Percentiles rank a stretch among this genome's conserved stretches.
Conservation (phyloP, 768 basidiomycete species). For the Cyclocybe aegerita region DNA sequence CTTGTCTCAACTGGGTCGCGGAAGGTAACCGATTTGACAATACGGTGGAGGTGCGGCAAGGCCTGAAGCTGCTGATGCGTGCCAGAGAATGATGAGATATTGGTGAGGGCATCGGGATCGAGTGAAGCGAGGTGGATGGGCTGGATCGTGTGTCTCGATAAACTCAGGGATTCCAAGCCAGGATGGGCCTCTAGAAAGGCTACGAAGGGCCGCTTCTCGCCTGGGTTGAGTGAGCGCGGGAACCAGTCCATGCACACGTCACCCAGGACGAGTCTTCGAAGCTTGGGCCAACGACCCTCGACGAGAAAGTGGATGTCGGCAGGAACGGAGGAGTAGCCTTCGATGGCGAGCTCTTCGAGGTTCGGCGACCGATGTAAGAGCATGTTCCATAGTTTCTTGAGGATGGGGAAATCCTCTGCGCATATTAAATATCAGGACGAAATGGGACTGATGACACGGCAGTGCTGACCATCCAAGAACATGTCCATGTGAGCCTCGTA, state of each 20-base stretch:
- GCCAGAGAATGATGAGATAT: constrained; percentile 63
- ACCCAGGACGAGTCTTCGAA: constrained; percentile 60
- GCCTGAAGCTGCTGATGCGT: constrained; percentile 67
- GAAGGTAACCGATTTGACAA: constrained; percentile 57
- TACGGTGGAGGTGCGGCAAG: constrained; percentile 48
- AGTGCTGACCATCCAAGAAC: constrained; percentile 52
- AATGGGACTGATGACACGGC: neutral
- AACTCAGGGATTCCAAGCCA: constrained; percentile 44
- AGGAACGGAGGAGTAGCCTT: constrained; percentile 52
- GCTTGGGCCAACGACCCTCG: constrained; percentile 63
- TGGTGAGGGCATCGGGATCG: constrained; percentile 40
- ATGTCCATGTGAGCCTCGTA: constrained; percentile 60
- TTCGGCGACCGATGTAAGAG: constrained; percentile 61
- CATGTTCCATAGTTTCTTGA: constrained; percentile 68
- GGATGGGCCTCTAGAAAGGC: constrained; percentile 69
- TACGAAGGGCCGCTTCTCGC: constrained; percentile 58
- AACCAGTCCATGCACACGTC: constrained; percentile 65
- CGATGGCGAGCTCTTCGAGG: constrained; percentile 62
- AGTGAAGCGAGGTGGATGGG: constrained; percentile 53
- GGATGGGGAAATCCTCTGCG: constrained; percentile 51
- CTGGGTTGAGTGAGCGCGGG: constrained; percentile 31
- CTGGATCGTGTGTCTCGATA: constrained; percentile 54
- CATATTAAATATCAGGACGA: neutral
- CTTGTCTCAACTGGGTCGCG: constrained; percentile 67
- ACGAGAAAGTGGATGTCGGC: constrained; percentile 57